These are phyloP conservation scores for Acephala macrosclerotiorum DNA, from an alignment of 2,329 filamentous ascomycete species.

Conservation along the genomic window DNA sequence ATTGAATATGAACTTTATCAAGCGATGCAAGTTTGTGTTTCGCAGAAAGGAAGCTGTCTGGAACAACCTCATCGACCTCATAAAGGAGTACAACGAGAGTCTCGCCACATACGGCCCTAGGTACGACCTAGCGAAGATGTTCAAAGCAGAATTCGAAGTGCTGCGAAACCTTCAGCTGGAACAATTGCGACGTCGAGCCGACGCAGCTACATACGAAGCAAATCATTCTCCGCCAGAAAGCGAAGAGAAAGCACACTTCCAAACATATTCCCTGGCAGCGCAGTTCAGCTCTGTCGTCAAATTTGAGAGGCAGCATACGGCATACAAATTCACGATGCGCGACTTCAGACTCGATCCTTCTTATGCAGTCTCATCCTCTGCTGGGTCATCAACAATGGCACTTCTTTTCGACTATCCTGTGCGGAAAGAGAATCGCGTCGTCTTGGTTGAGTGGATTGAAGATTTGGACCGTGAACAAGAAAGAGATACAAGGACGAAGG, in stretches of 20 bases:
- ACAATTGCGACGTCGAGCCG: slow-evolving; percentile 30
- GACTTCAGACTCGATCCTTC: slow-evolving; percentile 38
- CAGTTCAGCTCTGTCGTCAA: slow-evolving; percentile 37
- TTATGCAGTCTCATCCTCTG: slow-evolving; percentile 35
- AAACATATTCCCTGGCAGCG: slow-evolving; percentile 34
- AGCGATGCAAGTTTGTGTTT: slow-evolving; percentile 37
- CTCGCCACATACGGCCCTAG: slow-evolving; percentile 33
- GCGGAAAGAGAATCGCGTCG: slow-evolving; percentile 39
- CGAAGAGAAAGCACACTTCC: slow-evolving; percentile 24
- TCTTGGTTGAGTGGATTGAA: slow-evolving; percentile 39
- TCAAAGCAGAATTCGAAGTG: slow-evolving; percentile 34
- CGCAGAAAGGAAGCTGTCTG: slow-evolving; percentile 33
- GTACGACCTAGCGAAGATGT: slow-evolving; percentile 33
- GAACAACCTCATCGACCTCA: slow-evolving; percentile 32
- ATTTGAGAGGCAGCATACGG: slow-evolving; percentile 35
- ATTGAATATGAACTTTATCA: slow-evolving; percentile 37
- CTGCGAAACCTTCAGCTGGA: slow-evolving; percentile 33
- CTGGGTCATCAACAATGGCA: slow-evolving; percentile 37
- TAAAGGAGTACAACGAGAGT: slow-evolving; percentile 36
- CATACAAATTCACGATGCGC: slow-evolving; percentile 37
- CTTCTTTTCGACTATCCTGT: slow-evolving; percentile 40
- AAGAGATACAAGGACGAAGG: slow-evolving; percentile 35
- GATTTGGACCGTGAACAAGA: slow-evolving; percentile 34
- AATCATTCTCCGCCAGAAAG: slow-evolving; percentile 27
- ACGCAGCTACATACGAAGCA: slow-evolving; percentile 36